phyloP scores from a whole-genome alignment of 176 grass and related monocot genomes.

The Pharus latifolius region DNA sequence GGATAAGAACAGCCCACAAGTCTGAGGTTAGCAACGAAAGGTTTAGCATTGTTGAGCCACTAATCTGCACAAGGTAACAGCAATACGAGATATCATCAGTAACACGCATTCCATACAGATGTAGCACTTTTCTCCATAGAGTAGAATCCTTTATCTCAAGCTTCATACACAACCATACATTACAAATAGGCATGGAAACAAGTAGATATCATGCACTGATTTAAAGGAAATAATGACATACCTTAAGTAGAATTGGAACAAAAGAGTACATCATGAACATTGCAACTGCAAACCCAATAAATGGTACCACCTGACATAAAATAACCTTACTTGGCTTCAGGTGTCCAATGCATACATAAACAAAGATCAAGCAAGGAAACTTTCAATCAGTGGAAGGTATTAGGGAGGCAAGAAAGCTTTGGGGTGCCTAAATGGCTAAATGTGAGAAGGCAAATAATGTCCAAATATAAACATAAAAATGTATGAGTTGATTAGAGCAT shows the following conservation, averaged over 20 bases:
- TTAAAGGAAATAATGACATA: not conserved
- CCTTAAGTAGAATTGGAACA: conserved; percentile 51
- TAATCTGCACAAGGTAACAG: conserved; percentile 32
- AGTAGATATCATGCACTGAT: not conserved
- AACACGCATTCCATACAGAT: not conserved
- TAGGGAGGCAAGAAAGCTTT: not conserved
- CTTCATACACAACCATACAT: not conserved
- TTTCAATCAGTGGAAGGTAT: not conserved
- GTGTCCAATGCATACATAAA: not conserved
- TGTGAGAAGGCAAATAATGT: too few species aligned
- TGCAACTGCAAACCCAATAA: conserved; percentile 49
- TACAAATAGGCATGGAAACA: not conserved
- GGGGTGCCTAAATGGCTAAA: not conserved
- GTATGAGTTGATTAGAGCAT: too few species aligned
- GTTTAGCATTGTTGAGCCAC: conserved; percentile 72
- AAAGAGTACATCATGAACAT: conserved; percentile 68
- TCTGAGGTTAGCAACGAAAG: conserved; percentile 57
- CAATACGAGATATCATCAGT: not conserved
- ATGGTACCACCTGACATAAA: conserved; percentile 28
- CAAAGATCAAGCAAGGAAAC: not conserved
- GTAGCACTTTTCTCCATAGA: not conserved
- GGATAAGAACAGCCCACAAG: conserved; percentile 73
- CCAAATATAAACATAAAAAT: too few species aligned
- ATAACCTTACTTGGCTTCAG: not conserved
- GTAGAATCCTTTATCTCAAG: not conserved